phyloP scores from a whole-genome alignment of 257 asterid genomes.

The Linaria vulgaris region DNA sequence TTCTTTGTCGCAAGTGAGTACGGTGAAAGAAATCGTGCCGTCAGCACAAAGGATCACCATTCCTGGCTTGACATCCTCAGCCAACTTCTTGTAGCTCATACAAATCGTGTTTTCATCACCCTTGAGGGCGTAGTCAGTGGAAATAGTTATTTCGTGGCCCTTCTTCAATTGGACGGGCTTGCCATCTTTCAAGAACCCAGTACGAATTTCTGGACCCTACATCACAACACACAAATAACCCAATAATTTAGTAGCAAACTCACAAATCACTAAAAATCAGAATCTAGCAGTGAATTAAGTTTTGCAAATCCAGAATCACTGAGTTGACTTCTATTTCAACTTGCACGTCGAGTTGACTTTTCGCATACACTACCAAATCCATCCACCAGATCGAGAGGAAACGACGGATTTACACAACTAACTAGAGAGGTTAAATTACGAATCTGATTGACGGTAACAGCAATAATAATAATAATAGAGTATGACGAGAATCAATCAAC shows the following conservation, averaged over 20 bases:
- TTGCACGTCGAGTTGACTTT: too few species aligned
- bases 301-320: too few species aligned
- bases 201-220: slow-evolving; percentile 55
- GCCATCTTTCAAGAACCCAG: slow-evolving; percentile 49
- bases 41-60: slow-evolving; percentile 46
- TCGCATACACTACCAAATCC: background rate
- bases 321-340: too few species aligned
- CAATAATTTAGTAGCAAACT: background rate
- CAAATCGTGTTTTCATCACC: slow-evolving; percentile 42
- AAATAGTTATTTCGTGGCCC: slow-evolving; percentile 41
- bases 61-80: slow-evolving; percentile 42
- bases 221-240: background rate
- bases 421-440: too few species aligned
- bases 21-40: slow-evolving; percentile 41
- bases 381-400: background rate
- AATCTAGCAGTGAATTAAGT: too few species aligned
- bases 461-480: too few species aligned
- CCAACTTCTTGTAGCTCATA: slow-evolving; percentile 56
- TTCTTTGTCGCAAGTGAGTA: slow-evolving; percentile 36
- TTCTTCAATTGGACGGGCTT: slow-evolving; percentile 45
- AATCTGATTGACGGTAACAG: too few species aligned
- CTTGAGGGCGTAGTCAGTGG: slow-evolving; percentile 48
- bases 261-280: too few species aligned
- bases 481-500: too few species aligned
- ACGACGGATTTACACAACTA: background rate